Base-by-base conservation (phyloP, 805 yeast species). In the Candida sphagnicola region DNA sequence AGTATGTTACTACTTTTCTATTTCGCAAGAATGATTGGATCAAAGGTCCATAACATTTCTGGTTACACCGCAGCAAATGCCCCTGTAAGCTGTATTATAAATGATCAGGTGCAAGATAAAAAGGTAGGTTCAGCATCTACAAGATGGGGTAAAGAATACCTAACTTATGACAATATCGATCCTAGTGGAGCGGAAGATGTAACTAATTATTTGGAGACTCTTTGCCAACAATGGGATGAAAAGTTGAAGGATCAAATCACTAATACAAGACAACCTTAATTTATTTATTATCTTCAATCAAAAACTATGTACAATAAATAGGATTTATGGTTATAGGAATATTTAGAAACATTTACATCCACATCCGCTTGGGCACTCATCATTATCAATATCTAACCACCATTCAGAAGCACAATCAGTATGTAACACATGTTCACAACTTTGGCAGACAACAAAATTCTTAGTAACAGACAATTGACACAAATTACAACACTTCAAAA, bases 41-140 rank as follows among this genome's bases (percentile, higher is more conserved):
- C 95, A 4, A 83, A 84, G 12, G 85, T 91, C 81, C 96, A 91
- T 57, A 86, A 85, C 50, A 85, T 93, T 31, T 74, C 82, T 21
- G 96, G 98, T 2, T 87, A 89, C 61, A 80, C 71, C 10, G 97
- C 95, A 11, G 95, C 98, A 6, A 84, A 85, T 55, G 87, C 98
- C 2, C 87, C 93, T 1, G 71, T 87, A 48, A 13, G 57, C 57
- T 19, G 85, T 81, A 5, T 74, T 83, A 2, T 65, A 67, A 15
- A 15, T 18, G 35, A 33, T 11, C 35, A 33, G 23, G 18, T 33
- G n/a, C 65, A 80, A 37, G 79, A 80, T 50, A 77, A 74, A 42
- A 67, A 67, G 39, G 48, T 61, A 3, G 96, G 95, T 3, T 85
- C 95, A 6, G 86, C 89, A 0, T 72, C 83, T 17, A 70, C 72